These are phyloP conservation scores for Melanomma pulvis-pyrius DNA, from an alignment of 495 filamentous ascomycete genomes.

Conservation along the genomic window DNA sequence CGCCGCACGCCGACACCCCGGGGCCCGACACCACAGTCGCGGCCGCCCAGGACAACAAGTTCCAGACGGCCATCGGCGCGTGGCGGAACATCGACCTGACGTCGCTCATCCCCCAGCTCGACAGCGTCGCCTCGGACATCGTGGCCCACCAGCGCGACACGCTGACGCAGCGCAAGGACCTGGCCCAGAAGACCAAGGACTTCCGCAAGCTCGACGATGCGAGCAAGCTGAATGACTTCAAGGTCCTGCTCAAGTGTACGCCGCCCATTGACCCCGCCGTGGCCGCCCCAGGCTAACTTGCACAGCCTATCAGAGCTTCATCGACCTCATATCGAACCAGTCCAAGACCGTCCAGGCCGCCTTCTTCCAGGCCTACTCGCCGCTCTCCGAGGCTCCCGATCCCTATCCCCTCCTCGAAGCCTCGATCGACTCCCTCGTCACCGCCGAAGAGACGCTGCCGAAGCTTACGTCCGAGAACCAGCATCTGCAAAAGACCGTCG, in stretches of 20 bases:
- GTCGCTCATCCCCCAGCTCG: conserved; percentile 80
- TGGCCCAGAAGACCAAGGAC: conserved; percentile 98
- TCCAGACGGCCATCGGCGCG: conserved; percentile 90
- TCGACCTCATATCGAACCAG: conserved; percentile 92
- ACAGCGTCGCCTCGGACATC: conserved; percentile 89
- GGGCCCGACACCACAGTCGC: not conserved
- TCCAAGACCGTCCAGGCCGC: conserved; percentile 88
- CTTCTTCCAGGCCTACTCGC: conserved; percentile 84
- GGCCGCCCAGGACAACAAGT: conserved; percentile 71
- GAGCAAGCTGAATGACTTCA: conserved; percentile 82
- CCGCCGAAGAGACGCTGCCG: conserved; percentile 87
- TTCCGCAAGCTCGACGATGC: conserved; percentile 94
- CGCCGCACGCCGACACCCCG: conserved; percentile 12
- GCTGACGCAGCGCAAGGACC: conserved; percentile 90
- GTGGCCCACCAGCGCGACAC: conserved; percentile 89
- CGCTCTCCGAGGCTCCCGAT: conserved; percentile 92
- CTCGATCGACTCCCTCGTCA: conserved; percentile 87
- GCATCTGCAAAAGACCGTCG: conserved; percentile 77
- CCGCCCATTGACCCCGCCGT: not conserved
- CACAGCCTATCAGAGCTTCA: conserved; percentile 92
- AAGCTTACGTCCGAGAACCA: conserved; percentile 85
- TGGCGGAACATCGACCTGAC: conserved; percentile 96
- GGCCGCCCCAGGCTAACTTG: conserved; percentile 16
- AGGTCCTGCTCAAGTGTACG: conserved; percentile 81
- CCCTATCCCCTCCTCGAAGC: conserved; percentile 96